Evolutionary conservation across 805 yeast species (phyloP).

Genomic region (Wickerhamiella australiensis): DNA sequence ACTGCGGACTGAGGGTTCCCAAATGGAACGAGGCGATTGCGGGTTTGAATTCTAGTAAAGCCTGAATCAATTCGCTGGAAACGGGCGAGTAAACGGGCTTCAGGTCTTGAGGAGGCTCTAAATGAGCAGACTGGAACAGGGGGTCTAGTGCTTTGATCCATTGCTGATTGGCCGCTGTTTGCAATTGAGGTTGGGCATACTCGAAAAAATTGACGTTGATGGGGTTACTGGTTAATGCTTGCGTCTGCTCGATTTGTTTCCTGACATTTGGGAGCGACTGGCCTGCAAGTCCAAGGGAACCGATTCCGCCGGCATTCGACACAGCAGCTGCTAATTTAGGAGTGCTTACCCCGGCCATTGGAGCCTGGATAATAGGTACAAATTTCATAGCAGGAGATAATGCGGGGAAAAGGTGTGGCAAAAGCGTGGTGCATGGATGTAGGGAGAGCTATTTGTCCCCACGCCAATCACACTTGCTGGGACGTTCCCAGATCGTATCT

Average conservation of each 20-base stretch:
- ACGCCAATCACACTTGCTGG: too few species aligned
- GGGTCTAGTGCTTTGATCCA: constrained; percentile 9
- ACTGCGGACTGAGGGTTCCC: constrained; percentile 33
- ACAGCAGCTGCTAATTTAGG: constrained; percentile 13
- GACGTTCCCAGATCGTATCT: too few species aligned
- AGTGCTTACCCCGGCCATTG: constrained; percentile 12
- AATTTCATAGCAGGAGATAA: background rate
- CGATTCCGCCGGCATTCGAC: constrained; percentile 14
- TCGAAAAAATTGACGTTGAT: constrained; percentile 22
- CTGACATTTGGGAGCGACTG: constrained; percentile 8
- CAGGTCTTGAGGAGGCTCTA: constrained; percentile 12
- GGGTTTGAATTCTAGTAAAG: constrained; percentile 28
- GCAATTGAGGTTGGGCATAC: background rate
- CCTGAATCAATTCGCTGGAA: constrained; percentile 17
- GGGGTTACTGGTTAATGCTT: constrained; percentile 11
- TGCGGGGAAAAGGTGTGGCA: background rate
- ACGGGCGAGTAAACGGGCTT: constrained; percentile 10
- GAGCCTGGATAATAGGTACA: constrained; percentile 12
- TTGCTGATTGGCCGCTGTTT: background rate
- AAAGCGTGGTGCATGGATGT: too few species aligned
- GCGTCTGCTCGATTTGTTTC: constrained; percentile 13
- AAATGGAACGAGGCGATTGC: constrained; percentile 42
- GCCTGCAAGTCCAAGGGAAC: constrained; percentile 12
- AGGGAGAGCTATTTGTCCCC: too few species aligned
- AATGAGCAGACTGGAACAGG: background rate